These are phyloP conservation scores for Hydnomerulius pinastri DNA, from an alignment of 768 basidiomycete species.

Conservation along the genomic window DNA sequence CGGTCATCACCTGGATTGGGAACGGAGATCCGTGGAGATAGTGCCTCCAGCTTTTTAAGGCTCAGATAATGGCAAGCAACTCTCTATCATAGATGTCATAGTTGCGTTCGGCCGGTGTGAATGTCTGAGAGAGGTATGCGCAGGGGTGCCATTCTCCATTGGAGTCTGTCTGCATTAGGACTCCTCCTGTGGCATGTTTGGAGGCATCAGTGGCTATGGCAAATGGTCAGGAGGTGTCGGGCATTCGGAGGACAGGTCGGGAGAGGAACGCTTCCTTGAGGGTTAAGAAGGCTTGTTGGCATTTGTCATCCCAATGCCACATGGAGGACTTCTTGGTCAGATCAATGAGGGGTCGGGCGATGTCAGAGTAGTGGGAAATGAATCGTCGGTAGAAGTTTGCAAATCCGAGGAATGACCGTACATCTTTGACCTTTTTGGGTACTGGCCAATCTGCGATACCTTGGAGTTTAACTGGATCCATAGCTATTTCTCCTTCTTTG, in stretches of 20 bases:
- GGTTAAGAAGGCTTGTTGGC: neutral
- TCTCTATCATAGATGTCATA: constrained; percentile 46
- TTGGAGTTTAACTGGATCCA: constrained; percentile 39
- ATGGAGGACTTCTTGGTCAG: neutral
- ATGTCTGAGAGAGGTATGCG: neutral
- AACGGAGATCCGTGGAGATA: constrained; percentile 34
- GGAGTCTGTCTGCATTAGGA: neutral
- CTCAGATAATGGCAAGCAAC: neutral
- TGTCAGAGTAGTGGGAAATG: constrained; percentile 33
- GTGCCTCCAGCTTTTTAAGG: constrained; percentile 18
- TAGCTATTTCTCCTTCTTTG: too few species aligned
- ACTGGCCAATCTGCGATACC: constrained; percentile 34
- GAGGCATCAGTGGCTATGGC: constrained; percentile 4
- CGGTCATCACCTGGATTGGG: constrained; percentile 34
- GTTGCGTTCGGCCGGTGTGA: constrained; percentile 38
- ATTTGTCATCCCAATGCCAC: neutral
- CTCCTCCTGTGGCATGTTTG: neutral
- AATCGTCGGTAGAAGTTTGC: constrained; percentile 39
- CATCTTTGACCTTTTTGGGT: neutral
- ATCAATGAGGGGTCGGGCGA: constrained; percentile 30
- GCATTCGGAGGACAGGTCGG: neutral
- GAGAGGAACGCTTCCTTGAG: neutral
- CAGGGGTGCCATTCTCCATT: too few species aligned
- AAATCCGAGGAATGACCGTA: too few species aligned
- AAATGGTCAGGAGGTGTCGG: constrained; percentile 6